phyloP scores from a whole-genome alignment of 2,329 filamentous ascomycete species.

The Ceratocystis variospora region DNA sequence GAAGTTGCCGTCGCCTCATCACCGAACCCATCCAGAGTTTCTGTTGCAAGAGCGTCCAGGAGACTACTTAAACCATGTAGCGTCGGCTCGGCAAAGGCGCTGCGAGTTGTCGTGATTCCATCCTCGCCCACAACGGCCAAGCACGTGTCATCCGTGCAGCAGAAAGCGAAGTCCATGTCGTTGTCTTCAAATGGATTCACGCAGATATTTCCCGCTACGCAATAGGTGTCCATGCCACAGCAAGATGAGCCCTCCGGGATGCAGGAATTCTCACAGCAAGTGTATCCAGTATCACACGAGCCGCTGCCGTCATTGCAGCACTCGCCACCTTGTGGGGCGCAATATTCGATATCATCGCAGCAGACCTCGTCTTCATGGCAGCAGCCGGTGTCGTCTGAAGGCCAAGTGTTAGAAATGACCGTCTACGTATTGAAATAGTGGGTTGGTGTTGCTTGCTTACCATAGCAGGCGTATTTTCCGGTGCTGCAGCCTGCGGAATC shows the following conservation, averaged over 20 bases:
- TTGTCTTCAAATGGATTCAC: background rate
- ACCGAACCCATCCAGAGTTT: background rate
- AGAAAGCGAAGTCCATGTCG: background rate
- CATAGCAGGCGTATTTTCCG: background rate
- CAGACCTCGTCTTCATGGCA: background rate
- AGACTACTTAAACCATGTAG: background rate
- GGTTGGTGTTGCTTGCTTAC: background rate
- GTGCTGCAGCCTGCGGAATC: background rate
- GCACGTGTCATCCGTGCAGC: constrained; percentile 8
- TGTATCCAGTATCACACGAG: background rate
- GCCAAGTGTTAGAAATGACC: background rate
- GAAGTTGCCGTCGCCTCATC: background rate
- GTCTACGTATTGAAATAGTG: too few species aligned
- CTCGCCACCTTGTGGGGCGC: background rate
- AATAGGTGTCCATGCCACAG: background rate
- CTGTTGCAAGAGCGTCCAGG: background rate
- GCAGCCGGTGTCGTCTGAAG: background rate
- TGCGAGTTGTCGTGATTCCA: background rate
- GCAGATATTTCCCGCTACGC: background rate
- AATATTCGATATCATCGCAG: background rate
- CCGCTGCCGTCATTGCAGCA: background rate
- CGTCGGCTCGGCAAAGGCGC: background rate
- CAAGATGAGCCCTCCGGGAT: background rate
- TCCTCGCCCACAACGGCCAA: constrained; percentile 1
- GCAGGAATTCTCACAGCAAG: constrained; percentile 5